These are phyloP conservation scores for Annulohypoxylon nitens DNA, from an alignment of 495 filamentous ascomycete species.

Conservation along the genomic window DNA sequence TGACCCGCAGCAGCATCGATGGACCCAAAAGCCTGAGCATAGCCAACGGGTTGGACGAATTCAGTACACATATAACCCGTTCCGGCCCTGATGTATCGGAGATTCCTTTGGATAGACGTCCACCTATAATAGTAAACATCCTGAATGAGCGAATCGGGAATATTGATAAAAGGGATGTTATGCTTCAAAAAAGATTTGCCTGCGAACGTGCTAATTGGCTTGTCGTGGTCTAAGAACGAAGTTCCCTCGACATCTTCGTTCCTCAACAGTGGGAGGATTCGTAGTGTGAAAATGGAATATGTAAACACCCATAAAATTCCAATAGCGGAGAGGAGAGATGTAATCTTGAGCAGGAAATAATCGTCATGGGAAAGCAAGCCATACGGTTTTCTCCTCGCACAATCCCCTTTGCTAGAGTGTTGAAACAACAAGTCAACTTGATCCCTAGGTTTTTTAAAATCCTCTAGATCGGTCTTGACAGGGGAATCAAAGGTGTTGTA, in stretches of 20 bases:
- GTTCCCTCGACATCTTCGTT: conserved; percentile 32
- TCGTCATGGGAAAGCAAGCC: conserved; percentile 27
- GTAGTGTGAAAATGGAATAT: conserved; percentile 13
- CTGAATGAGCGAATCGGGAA: conserved; percentile 58
- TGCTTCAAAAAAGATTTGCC: conserved; percentile 52
- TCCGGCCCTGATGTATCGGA: conserved; percentile 57
- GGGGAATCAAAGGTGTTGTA: conserved; percentile 31
- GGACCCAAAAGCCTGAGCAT: conserved; percentile 54
- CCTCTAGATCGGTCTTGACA: background rate
- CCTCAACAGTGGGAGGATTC: conserved; percentile 2
- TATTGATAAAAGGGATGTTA: conserved; percentile 65
- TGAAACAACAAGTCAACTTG: conserved; percentile 8
- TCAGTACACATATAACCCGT: conserved; percentile 61
- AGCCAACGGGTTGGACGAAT: conserved; percentile 58
- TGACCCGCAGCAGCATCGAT: conserved; percentile 60
- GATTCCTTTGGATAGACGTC: conserved; percentile 57
- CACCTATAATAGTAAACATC: conserved; percentile 64
- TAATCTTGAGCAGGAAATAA: conserved; percentile 28
- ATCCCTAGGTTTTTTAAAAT: background rate
- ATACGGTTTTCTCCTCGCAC: conserved; percentile 15
- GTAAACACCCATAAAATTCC: conserved; percentile 32
- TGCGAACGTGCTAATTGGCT: conserved; percentile 50
- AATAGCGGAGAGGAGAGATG: conserved; percentile 32
- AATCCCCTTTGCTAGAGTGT: background rate
- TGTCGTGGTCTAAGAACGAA: conserved; percentile 52